Base-by-base conservation (phyloP, 2,329 filamentous ascomycete species). In the Cadophora sp. region DNA sequence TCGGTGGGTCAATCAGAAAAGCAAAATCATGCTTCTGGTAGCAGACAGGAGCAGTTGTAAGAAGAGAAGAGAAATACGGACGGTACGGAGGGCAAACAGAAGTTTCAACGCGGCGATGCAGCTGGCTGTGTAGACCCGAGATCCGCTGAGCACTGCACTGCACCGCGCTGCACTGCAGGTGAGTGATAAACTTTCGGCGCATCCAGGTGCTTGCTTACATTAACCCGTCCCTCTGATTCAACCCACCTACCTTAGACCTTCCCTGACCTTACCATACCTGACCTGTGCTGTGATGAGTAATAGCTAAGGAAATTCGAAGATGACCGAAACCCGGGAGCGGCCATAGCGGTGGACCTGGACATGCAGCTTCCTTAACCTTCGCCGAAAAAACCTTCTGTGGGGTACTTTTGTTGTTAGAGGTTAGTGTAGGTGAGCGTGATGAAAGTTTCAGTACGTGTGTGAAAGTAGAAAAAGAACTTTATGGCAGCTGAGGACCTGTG, bases 61-160 rank as follows among this genome's bases (percentile, higher is more conserved):
- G 36, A 22, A 43, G 20, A 43, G 36, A 22, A 43, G 20, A 11
- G 39, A 22, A 39, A 39, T 9, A 41, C n/a, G 36, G 11, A 41
- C n/a, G 36, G 11, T 27, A 58, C 33, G 24, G 50, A n/a, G 45
- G 36, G n/a, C 30, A 14, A 20, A 20, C 22, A 48, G 16, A 60
- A 48, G 39, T 27, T 48, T 47, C 58, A 45, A 60, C 39, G 22
- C 41, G 24, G 41, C 58, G 39, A 2, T 43, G 33, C 36, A 27
- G 55, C 30, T 58, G 33, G 55, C 41, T 59, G 56, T 59, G 20
- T 58, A 18, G 39, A 60, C 27, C 58, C 58, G 58, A 60, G 58
- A 60, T 60, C 58, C 58, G 58, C 58, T 30, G 27, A 6, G 27
- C 27, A 30, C 27, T 30, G 27, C 27, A 30, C 27, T 30, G 27